Base-by-base conservation (phyloP, 768 basidiomycete genomes). In the Suillus brevipes region DNA sequence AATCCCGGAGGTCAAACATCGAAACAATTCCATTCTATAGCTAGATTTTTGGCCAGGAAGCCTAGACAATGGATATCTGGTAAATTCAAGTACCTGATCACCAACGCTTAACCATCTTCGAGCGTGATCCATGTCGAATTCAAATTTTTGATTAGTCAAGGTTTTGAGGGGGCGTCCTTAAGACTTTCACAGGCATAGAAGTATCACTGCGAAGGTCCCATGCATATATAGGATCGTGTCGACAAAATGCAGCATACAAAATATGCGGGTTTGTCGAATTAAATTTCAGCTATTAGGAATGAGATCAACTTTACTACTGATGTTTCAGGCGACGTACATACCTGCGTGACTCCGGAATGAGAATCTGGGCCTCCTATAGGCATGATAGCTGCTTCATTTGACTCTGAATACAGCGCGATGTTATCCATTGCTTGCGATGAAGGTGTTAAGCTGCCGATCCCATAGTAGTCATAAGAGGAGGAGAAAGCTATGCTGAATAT, bases 401-500 rank as follows among this genome's bases (percentile, higher is more conserved):
- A 78, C 71, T 93, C 91, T 10, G 81, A 82, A 77, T 89, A 91
- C 55, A 94, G 70, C 0, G 85, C 87, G 13, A 93, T 84, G 59
- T 91, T 91, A 36, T 82, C 77, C 3, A 78, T 74, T 49, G 68
- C 66, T 4, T 80, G 78, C 0, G 81, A 71, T 12, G 82, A 80
- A 0, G 86, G 81, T 4, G 82, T 79, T 37, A 94, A 85, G 7
- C 86, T 90, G 0, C 94, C 95, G 8, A 92, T 94, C 0, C 94
- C 95, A 67, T 87, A 95, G 16, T 89, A 78, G 47, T 87, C 87
- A 58, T 85, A 83, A 10, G 81, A 78, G 0, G 88, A 82, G 20
- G 87, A 88, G 74, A 97, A 95, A 0, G 92, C 87, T 6, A 99
- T 77, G 1, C 94, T 79, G 5, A 95, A 95, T 50, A 98, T 84